Base-by-base conservation (phyloP, 179 eudicot genomes). In the Amaranthus tricolor region DNA sequence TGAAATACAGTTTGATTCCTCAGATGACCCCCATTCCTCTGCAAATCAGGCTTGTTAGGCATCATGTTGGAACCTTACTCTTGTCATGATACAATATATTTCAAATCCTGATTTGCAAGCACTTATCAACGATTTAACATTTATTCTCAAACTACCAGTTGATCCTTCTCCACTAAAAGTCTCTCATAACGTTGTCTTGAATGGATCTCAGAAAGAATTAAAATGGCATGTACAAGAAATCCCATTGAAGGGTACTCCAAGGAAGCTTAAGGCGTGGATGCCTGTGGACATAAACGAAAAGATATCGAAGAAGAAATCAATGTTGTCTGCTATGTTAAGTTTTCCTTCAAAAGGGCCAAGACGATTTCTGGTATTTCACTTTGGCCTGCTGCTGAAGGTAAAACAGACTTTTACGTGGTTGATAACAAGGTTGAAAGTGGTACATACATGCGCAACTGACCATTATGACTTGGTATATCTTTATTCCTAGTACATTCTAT, bases 141-240 rank as follows among this genome's bases (percentile, higher is more conserved):
- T 94, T 79, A 74, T 84, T 68, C 81, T 94, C 56, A 94, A 89
- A 84, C 87, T 94, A 17, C 97, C 98, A 0, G 93, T 92, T 59
- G 98, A 94, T 76, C 98, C 98, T 17, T 81, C 91, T 5, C 74
- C 90, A 75, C 80, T 91, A 65, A 85, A 91, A 59, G 97, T 94
- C 71, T 85, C 97, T 45, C 98, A 97, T 5, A 94, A 94, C 82
- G 98, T 96, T 7, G 81, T 92, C 67, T 83, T 94, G 87, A 90
- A 91, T 74, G 84, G 98, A 72, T 76, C 94, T 44, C 97, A 94
- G 77, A 94, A 70, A 83, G 98, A 94, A 79, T 67, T 94, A 83
- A 92, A 87, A 83, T 94, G 98, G 98, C 92, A 88, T 76, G 78
- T 94, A 50, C 76, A 87, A 24, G 97, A 94, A 82, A 88, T 94